Percentiles rank a stretch among this genome's conserved stretches.
These are phyloP conservation scores for Uronychia setigera DNA, from an alignment of 73 alveolate genomes.

Conservation along the genomic window DNA sequence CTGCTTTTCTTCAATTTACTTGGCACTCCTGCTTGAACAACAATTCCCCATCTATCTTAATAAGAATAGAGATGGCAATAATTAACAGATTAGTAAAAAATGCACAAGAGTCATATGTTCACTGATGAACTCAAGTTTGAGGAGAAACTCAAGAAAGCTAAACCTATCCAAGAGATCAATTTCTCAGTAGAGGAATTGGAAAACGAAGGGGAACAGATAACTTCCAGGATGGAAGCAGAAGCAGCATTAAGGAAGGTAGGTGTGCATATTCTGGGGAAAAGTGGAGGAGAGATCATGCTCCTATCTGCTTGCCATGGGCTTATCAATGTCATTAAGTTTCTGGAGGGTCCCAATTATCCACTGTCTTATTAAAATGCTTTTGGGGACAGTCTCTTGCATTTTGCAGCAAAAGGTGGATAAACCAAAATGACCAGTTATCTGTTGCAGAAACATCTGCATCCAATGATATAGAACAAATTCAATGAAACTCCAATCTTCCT, in stretches of 20 bases:
- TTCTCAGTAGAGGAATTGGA: conserved; percentile 53
- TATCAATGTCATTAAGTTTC: conserved; percentile 54
- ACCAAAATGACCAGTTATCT: conserved; percentile 53
- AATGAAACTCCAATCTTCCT: conserved; percentile 65
- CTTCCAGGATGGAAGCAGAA: conserved; percentile 66
- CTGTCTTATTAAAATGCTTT: conserved; percentile 51
- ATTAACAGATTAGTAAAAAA: no score
- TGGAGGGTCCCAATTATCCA: conserved; percentile 28
- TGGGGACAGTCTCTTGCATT: conserved; percentile 70
- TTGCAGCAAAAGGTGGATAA: conserved; percentile 72
- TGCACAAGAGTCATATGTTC: no score
- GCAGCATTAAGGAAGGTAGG: conserved; percentile 67
- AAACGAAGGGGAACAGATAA: conserved; percentile 41
- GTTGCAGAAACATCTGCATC: conserved; percentile 39
- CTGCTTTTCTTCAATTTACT: no score
- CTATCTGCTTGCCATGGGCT: conserved; percentile 69
- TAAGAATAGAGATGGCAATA: no score
- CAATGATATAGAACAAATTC: conserved; percentile 54
- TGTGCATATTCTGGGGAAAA: conserved; percentile 54
- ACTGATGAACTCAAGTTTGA: conserved; percentile 47
- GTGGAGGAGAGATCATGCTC: conserved; percentile 70
- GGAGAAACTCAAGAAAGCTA: conserved; percentile 38
- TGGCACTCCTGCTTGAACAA: no score
- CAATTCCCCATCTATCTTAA: no score
- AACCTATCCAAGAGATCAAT: conserved; percentile 46